These are phyloP conservation scores for Berberis thunbergii DNA, from an alignment of 164 flowering plant species.

Conservation along the genomic window DNA sequence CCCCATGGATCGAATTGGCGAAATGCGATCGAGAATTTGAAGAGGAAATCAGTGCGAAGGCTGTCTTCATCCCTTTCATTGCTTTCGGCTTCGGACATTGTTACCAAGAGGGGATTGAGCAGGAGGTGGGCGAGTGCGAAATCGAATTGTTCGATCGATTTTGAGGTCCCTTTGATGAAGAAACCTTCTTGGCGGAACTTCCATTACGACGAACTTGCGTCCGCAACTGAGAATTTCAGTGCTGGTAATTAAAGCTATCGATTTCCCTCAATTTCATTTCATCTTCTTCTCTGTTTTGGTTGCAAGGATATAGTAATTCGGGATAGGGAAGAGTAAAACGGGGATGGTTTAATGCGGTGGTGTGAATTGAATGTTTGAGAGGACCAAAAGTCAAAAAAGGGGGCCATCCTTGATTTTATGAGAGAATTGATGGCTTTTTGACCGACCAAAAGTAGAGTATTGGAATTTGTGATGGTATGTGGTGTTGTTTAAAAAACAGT, in stretches of 20 bases:
- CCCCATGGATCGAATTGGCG: constrained; percentile 40
- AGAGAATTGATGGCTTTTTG: too few relatives aligned
- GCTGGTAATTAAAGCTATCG: constrained; percentile 33
- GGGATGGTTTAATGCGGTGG: too few relatives aligned
- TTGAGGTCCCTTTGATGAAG: constrained; percentile 13
- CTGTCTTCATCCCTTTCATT: constrained; percentile 38
- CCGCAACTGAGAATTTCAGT: constrained; percentile 72
- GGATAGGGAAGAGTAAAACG: too few relatives aligned
- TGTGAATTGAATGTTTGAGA: too few relatives aligned
- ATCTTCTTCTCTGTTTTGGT: not conserved
- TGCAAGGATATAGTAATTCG: not conserved
- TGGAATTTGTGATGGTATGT: too few relatives aligned
- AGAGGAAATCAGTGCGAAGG: constrained; percentile 49
- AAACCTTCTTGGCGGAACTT: constrained; percentile 27
- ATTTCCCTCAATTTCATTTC: not conserved
- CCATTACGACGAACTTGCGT: constrained; percentile 41
- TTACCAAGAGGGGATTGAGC: constrained; percentile 30
- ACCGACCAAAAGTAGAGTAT: too few relatives aligned
- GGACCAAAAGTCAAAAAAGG: too few relatives aligned
- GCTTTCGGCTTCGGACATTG: constrained; percentile 29
- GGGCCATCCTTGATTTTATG: too few relatives aligned
- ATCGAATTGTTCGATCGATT: constrained; percentile 29
- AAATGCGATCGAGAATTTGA: constrained; percentile 32
- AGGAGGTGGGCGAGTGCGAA: constrained; percentile 27
- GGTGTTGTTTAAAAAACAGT: too few relatives aligned